Percentiles rank a stretch among this genome's conserved stretches.
phyloP scores from a whole-genome alignment of 352 stramenopile genomes.

The Achlya hypogyna region DNA sequence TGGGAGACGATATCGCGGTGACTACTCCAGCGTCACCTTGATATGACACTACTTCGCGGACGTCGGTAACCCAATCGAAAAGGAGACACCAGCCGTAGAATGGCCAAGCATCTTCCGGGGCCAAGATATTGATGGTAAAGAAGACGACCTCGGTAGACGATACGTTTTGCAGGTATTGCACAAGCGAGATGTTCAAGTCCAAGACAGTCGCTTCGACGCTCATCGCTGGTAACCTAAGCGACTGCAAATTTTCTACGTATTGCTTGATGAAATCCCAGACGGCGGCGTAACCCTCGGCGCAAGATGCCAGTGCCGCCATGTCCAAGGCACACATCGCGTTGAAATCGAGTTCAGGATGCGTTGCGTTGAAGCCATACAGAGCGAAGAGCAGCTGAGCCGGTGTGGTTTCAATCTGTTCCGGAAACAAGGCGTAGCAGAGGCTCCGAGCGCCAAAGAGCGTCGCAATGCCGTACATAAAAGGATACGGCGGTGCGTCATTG shows the following conservation, averaged over 20 bases:
- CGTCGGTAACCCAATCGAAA: not conserved
- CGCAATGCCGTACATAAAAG: not conserved
- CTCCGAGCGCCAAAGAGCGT: not conserved
- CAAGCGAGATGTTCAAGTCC: not conserved
- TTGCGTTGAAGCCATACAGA: not conserved
- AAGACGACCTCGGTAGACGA: not conserved
- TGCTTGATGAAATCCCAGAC: not conserved
- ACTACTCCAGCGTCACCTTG: constrained; percentile 1
- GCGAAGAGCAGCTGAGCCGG: not conserved
- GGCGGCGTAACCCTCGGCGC: not conserved
- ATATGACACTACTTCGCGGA: constrained; percentile 12
- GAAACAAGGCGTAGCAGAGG: not conserved
- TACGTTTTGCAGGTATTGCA: not conserved
- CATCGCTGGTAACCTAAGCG: not conserved
- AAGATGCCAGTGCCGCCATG: not conserved
- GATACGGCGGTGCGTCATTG: not conserved
- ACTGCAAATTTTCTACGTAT: not conserved
- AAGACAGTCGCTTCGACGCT: not conserved
- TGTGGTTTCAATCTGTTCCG: not conserved
- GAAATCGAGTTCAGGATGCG: not conserved
- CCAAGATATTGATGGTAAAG: not conserved
- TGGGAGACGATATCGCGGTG: not conserved
- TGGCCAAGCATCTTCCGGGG: not conserved
- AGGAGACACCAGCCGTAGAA: constrained; percentile 12
- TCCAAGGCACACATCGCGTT: not conserved